phyloP scores from a whole-genome alignment of 768 basidiomycete genomes.

The Hygrocybe coccinea region DNA sequence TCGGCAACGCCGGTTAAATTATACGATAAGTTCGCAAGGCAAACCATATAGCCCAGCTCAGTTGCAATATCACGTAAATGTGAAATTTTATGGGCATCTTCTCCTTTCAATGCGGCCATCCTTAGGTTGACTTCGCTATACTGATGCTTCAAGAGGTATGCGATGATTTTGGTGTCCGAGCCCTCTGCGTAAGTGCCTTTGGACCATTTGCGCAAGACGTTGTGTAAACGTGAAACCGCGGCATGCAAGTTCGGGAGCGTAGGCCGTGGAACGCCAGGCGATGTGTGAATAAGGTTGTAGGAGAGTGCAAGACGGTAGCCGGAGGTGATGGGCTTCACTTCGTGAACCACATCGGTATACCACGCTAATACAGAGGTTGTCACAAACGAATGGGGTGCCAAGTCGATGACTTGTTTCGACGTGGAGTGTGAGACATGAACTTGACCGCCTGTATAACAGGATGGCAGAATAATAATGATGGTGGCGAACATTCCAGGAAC shows the following conservation, averaged over 20 bases:
- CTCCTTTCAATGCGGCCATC: slow-evolving; percentile 16
- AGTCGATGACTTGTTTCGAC: slow-evolving; percentile 33
- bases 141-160: slow-evolving; percentile 33
- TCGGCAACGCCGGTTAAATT: slow-evolving; percentile 20
- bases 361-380: slow-evolving; percentile 42
- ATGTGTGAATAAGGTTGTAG: slow-evolving; percentile 46
- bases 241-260: slow-evolving; percentile 23
- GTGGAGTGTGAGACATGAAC: slow-evolving; percentile 40
- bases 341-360: slow-evolving; percentile 51
- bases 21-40: slow-evolving; percentile 34
- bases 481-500: slow-evolving; percentile 49
- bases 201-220: slow-evolving; percentile 37
- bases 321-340: slow-evolving; percentile 44
- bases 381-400: slow-evolving; percentile 26
- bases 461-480: slow-evolving; percentile 44
- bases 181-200: slow-evolving; percentile 16
- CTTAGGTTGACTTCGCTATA: slow-evolving; percentile 28
- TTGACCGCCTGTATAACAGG: slow-evolving; percentile 42
- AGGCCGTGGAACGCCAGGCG: slow-evolving; percentile 25
- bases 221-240: slow-evolving; percentile 21
- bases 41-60: slow-evolving; percentile 32
- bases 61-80: slow-evolving; percentile 30
- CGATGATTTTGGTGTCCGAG: slow-evolving; percentile 20
- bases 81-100: slow-evolving; percentile 18
- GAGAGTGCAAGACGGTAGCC: slow-evolving; percentile 50